A percentile compares a stretch with the other conserved stretches of the same genome.
Evolutionary conservation across 441 rosid genomes (phyloP).

Genomic region (Populus hybrid): DNA sequence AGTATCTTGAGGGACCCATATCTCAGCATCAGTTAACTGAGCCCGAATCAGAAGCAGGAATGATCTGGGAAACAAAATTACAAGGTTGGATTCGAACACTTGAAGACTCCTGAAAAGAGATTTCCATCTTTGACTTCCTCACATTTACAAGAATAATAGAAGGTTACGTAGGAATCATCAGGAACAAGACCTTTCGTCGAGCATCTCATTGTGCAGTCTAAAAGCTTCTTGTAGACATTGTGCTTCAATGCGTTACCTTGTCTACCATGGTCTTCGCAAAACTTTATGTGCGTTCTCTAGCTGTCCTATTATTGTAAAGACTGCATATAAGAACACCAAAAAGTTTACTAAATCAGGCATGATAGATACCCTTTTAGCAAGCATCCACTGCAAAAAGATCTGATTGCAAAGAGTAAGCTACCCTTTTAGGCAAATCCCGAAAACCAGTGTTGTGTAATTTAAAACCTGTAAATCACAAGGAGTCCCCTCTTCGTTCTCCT

Average conservation of each 20-base stretch:
- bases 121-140: conserved; percentile 32
- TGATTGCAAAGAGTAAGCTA: too few relatives aligned
- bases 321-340: conserved; percentile 57
- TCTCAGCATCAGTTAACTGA: neutral
- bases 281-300: conserved; percentile 52
- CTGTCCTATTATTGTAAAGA: conserved; percentile 43
- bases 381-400: conserved; percentile 61
- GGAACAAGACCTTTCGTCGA: conserved; percentile 67
- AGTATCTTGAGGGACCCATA: neutral
- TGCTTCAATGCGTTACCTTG: conserved; percentile 36
- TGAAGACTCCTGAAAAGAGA: conserved; percentile 25
- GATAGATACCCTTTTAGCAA: conserved; percentile 37
- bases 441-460: conserved; percentile 64
- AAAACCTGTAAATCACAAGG: conserved; percentile 49
- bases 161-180: conserved; percentile 30
- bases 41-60: neutral
- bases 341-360: conserved; percentile 42
- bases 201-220: conserved; percentile 74
- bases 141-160: conserved; percentile 58
- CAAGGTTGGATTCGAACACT: conserved; percentile 8
- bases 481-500: conserved; percentile 53
- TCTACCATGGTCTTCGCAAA: conserved; percentile 62
- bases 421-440: too few relatives aligned
- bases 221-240: conserved; percentile 47
- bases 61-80: too few relatives aligned